These are phyloP conservation scores for Quercus mongolica DNA, from an alignment of 306 rosid species.

Conservation along the genomic window DNA sequence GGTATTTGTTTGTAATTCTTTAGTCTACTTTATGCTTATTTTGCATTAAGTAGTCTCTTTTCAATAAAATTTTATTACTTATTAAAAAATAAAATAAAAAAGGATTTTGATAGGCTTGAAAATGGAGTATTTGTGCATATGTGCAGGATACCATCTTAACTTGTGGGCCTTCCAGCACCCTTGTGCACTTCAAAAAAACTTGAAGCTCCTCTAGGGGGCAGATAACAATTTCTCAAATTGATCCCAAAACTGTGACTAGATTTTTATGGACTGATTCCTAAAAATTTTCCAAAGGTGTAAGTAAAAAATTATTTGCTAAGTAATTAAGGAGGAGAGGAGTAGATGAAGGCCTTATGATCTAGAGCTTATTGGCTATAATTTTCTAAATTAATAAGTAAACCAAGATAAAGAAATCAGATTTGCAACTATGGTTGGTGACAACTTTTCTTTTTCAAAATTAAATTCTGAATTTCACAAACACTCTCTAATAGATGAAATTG, in stretches of 20 bases:
- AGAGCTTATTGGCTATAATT: too few relatives aligned
- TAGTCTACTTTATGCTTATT: too few relatives aligned
- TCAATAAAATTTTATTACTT: too few relatives aligned
- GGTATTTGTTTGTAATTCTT: too few relatives aligned
- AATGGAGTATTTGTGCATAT: background rate
- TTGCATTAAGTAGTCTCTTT: too few relatives aligned
- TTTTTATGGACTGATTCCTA: background rate
- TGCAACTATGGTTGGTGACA: background rate
- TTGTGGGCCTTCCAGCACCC: background rate
- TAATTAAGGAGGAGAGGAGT: too few relatives aligned
- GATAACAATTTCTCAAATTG: background rate
- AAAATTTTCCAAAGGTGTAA: background rate
- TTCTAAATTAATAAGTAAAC: too few relatives aligned
- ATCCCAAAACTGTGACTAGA: background rate
- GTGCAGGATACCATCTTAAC: background rate
- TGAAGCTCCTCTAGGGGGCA: background rate
- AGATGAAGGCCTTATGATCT: too few relatives aligned
- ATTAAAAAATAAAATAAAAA: too few relatives aligned
- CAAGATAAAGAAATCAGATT: background rate
- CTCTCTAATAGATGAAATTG: background rate
- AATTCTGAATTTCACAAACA: background rate
- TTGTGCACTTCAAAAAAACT: background rate
- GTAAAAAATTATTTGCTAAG: background rate
- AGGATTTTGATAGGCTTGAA: background rate
- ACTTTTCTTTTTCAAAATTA: background rate